Evolutionary conservation across 106 monocot species (phyloP).

Genomic region (Hemerocallis citrina): DNA sequence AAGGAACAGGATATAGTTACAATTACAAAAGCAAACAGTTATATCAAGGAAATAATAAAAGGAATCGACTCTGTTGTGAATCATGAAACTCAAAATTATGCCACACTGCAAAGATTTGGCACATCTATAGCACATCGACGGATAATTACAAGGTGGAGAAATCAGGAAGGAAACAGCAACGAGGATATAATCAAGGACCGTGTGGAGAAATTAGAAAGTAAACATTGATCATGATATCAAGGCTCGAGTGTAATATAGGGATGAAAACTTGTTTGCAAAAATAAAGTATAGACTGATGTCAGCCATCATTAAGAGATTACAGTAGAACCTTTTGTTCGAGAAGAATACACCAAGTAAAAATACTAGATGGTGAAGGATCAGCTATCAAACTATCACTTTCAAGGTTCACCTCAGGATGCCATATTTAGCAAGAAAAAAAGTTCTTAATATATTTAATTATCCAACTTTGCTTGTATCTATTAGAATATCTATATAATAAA

Average conservation of each 20-base stretch:
- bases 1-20: background rate
- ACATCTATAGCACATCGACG: background rate
- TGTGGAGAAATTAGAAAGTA: no score
- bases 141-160: background rate
- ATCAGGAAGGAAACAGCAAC: no score
- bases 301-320: background rate
- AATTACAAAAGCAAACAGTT: background rate
- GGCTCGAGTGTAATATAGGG: background rate
- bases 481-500: no score
- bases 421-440: no score
- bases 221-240: background rate
- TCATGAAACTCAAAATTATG: background rate
- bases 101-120: background rate
- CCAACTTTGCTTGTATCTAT: no score
- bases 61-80: background rate
- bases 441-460: no score
- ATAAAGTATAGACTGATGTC: background rate
- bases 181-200: no score
- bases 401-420: no score
- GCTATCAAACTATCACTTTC: no score
- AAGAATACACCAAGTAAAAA: no score
- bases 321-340: background rate
- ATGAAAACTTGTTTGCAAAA: background rate
- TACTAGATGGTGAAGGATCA: no score
- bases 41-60: constrained; percentile 1